Evolutionary conservation across 805 yeast species (phyloP), one percentile per base, ranked within the genome.

Genomic region (Lipomyces sp.): DNA sequence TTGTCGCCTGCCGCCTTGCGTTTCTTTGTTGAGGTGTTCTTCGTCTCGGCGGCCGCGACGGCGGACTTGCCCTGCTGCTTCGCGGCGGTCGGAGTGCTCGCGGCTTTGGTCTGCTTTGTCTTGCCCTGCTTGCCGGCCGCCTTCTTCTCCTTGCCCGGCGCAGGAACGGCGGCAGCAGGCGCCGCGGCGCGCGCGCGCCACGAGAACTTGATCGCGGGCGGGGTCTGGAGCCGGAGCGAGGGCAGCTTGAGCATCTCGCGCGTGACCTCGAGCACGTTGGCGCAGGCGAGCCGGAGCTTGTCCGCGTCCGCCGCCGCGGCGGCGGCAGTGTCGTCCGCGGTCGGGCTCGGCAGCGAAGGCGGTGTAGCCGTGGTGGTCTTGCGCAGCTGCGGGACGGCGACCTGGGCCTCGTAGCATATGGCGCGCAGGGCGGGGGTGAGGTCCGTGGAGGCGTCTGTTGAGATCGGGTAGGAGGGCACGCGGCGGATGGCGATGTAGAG

Each of bases 191-290:
- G 22, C n/a, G 53, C 46, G n/a, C 53, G 38, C 59, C 59, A 55
- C 13, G 59, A 55, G 37, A 55, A 55, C 43, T 47, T 55, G 13
- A 55, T 35, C 21, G 39, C 14, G 19, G 59, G 59, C n/a, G 59
- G 59, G 13, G n/a, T 29, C 24, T 28, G 28, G 11, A 45, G 40
- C 16, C 59, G 47, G 21, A 47, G 19, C 1, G 18, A 13, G 16
- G 43, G 39, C 14, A 37, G 40, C 43, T 55, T 55, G 26, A 55
- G 38, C 48, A 55, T 38, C 41, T 55, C 59, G 22, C 46, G 29
- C 29, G 39, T 37, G 16, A 55, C 53, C 18, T 35, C 58, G 5
- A 45, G 21, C 22, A 38, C 47, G 32, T 46, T 55, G 23, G 40
- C 26, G 38, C 58, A 55, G 41, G 53, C 57, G 24, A 29, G 21